Evolutionary conservation across 371 early-diverging fungal species (phyloP), one percentile per base, ranked within the genome.

Genomic region (Syncephalastrum sp.): DNA sequence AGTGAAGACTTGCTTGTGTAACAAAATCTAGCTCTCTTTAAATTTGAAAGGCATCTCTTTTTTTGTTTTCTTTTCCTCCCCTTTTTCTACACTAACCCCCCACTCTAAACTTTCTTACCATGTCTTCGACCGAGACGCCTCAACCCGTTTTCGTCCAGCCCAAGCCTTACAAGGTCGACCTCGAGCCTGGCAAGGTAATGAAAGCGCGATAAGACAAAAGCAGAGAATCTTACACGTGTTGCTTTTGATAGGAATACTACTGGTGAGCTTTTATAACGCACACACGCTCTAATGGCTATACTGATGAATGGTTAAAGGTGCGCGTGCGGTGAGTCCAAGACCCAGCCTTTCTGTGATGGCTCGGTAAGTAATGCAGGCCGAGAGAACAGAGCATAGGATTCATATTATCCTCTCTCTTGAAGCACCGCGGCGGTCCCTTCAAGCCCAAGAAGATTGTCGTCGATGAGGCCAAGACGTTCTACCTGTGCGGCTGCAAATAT

Each of bases 341-440:
- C 53, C 17, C 71, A 70, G 51, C 71, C 71, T 1, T 70, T 70
- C 24, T 70, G 71, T 60, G 71, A 70, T 61, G 71, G 71, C 44
- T 43, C 60, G 12, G 71, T 70, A 62, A 67, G 71, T 57, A n/a
- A 1, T 33, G 24, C 2, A 25, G 12, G 7, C 8, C 23, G 12
- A 19, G 54, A 25, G 27, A 14, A 46, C 4, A 3, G 10, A 54
- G 19, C 17, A 4, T 5, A 25, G 2, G 25, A 12, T 0, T 33
- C 38, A 46, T 16, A 53, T 42, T 17, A 2, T 21, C 21, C 21
- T 6, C 12, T 33, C 38, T 33, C 10, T 6, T 21, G 33, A 16
- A 57, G 59, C 59, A 59, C 42, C 52, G 54, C 23, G 65, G 64
- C 14, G 67, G 67, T 16, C 54, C 52, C 6, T 66, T 67, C 47